Evolutionary conservation across 331 rosid species (phyloP), one percentile per base, ranked within the genome.

Genomic region (Acacia concinna): DNA sequence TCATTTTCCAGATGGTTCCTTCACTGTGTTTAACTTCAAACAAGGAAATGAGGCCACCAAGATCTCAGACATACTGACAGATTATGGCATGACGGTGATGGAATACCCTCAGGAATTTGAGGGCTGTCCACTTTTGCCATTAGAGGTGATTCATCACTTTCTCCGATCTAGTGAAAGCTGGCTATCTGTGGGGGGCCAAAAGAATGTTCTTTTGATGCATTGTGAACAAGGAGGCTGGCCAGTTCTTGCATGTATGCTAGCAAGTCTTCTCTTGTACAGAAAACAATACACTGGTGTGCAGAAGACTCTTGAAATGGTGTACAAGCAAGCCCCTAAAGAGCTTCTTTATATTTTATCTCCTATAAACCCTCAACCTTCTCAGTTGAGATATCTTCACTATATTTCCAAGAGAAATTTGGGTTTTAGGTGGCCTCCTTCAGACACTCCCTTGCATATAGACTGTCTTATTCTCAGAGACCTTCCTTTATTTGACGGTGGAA

Each of bases 161-260:
- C 97, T 95, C 80, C 92, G 97, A 65, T 95, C 99, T 64, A 88
- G 99, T 68, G 99, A 95, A 75, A 93, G 99, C 78, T 95, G 99
- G 99, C 80, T 95, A 85, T 95, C 99, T 30, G 70, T 93, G 85
- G 99, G 89, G 86, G 93, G 96, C 75, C 94, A 95, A 51, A 97
- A 89, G 75, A 95, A 95, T 73, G 94, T 95, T 77, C 81, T 95
- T 57, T 84, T 95, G 86, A 93, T 95, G 98, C 97, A 95, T 78
- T 95, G 98, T 79, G 99, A 95, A 85, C 86, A 90, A 75, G 99
- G 99, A 51, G 98, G 99, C 32, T 95, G 99, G 99, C 99, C 97
- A 14, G 97, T 93, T 52, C 97, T 95, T 59, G 96, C 99, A 25
- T 95, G 93, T 84, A 95, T 95, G 99, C 96, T 95, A 21, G 95